phyloP scores from a whole-genome alignment of 352 stramenopile species.

The Pythium aquatile region DNA sequence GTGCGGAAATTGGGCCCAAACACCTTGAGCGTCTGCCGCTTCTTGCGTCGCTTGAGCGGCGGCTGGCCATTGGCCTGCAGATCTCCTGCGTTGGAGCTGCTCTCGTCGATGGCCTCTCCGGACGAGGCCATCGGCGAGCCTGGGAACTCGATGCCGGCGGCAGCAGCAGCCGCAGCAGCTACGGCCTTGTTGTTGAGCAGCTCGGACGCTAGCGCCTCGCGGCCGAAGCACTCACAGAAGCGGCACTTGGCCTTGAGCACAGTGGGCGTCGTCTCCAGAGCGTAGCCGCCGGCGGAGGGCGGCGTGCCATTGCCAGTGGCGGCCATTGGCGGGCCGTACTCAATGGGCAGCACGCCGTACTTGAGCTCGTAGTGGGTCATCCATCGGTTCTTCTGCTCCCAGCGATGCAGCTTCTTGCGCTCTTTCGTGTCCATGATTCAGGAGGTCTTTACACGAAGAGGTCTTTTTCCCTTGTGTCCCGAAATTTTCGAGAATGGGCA shows the following conservation, averaged over 20 bases:
- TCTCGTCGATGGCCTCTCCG: conserved; percentile 14
- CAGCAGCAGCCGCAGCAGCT: conserved; percentile 16
- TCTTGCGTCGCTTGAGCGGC: conserved; percentile 44
- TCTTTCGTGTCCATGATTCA: conserved; percentile 35
- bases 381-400: conserved; percentile 66
- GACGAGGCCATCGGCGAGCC: conserved; percentile 22
- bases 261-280: conserved; percentile 21
- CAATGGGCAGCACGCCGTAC: conserved; percentile 53
- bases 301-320: conserved; percentile 4
- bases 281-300: not conserved
- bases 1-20: conserved; percentile 60
- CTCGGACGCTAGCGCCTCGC: conserved; percentile 28
- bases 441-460: not conserved
- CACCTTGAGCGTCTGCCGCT: conserved; percentile 59
- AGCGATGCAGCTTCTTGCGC: conserved; percentile 56
- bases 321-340: conserved; percentile 29
- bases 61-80: conserved; percentile 4
- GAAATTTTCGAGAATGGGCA: not conserved
- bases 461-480: conserved; percentile 9
- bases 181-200: conserved; percentile 21
- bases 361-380: conserved; percentile 62
- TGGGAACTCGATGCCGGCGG: conserved; percentile 24
- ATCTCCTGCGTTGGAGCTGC: conserved; percentile 26
- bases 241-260: conserved; percentile 56
- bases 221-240: conserved; percentile 59